Conservation (phyloP, 345 rosid species). For the Sisymbrium altissimum region DNA sequence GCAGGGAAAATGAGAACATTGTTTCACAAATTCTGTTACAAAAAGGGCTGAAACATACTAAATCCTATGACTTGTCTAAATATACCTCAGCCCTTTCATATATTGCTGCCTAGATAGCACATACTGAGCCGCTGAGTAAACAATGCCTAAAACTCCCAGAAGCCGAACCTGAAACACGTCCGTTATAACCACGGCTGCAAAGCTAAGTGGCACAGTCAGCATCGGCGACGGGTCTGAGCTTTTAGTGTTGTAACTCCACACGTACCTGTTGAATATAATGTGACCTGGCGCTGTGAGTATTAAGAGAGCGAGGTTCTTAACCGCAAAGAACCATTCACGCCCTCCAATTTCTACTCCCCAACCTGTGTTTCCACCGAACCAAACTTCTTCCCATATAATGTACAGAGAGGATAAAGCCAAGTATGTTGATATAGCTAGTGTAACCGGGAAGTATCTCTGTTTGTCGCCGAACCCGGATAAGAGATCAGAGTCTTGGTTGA, state of each 20-base stretch:
- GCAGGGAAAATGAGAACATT: not conserved
- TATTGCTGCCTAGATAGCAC: conserved; percentile 93
- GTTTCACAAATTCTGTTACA: conserved; percentile 25
- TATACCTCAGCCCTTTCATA: conserved; percentile 85
- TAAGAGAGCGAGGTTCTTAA: conserved; percentile 81
- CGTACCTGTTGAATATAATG: conserved; percentile 79
- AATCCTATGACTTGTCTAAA: conserved; percentile 45
- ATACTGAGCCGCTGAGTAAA: conserved; percentile 76
- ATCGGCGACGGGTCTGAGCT: conserved; percentile 62
- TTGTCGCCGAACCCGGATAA: conserved; percentile 97
- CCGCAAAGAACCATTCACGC: conserved; percentile 91
- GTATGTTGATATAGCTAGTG: conserved; percentile 65
- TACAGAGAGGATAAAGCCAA: conserved; percentile 67
- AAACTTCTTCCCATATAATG: conserved; percentile 78
- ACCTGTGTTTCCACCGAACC: conserved; percentile 77
- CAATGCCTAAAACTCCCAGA: conserved; percentile 75
- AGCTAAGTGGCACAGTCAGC: conserved; percentile 81
- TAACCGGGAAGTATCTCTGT: conserved; percentile 97
- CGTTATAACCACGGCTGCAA: conserved; percentile 77
- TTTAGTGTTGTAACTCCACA: conserved; percentile 77
- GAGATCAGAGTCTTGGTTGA: conserved; percentile 97
- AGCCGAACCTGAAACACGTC: conserved; percentile 84
- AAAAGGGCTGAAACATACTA: conserved; percentile 5
- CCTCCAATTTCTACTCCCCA: conserved; percentile 95
- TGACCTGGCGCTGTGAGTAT: conserved; percentile 91